A percentile compares a stretch with the other conserved stretches of the same genome.
Conservation (phyloP, 768 basidiomycete genomes). For the Russula vinacea region DNA sequence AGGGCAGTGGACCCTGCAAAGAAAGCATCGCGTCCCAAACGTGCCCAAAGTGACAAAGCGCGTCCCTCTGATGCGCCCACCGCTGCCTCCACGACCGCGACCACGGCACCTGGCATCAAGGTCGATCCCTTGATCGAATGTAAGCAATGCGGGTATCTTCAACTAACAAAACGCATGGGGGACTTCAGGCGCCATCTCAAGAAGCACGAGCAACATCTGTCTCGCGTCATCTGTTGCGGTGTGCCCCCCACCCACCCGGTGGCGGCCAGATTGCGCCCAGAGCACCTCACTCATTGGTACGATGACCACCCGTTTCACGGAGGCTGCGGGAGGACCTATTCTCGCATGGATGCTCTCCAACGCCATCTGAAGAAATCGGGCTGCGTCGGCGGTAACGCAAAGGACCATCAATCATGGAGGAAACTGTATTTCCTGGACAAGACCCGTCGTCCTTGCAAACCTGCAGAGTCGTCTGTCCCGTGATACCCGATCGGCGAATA, state of each 20-base stretch:
- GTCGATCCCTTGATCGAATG: background rate
- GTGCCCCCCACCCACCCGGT: slow-evolving; percentile 2
- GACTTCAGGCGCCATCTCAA: slow-evolving; percentile 18
- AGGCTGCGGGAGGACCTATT: slow-evolving; percentile 20
- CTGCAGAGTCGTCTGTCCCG: background rate
- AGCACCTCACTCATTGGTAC: background rate
- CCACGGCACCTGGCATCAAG: background rate
- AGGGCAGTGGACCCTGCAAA: background rate
- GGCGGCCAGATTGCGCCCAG: background rate
- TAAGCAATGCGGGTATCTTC: slow-evolving; percentile 2
- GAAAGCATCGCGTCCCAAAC: background rate
- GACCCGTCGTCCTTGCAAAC: background rate
- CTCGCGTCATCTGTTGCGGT: slow-evolving; percentile 21
- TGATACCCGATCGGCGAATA: background rate
- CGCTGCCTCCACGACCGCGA: too few relatives aligned
- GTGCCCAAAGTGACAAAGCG: background rate
- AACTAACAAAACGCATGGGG: slow-evolving; percentile 11
- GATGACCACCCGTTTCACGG: slow-evolving; percentile 3
- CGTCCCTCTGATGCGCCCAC: background rate
- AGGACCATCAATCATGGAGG: slow-evolving; percentile 19
- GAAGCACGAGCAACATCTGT: slow-evolving; percentile 1
- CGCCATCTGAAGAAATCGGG: slow-evolving; percentile 16
- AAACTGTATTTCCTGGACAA: slow-evolving; percentile 7
- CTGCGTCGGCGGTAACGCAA: slow-evolving; percentile 8
- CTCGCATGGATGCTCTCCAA: slow-evolving; percentile 22